phyloP scores from a whole-genome alignment of 352 stramenopile species.

The Phytophthora uliginosa region DNA sequence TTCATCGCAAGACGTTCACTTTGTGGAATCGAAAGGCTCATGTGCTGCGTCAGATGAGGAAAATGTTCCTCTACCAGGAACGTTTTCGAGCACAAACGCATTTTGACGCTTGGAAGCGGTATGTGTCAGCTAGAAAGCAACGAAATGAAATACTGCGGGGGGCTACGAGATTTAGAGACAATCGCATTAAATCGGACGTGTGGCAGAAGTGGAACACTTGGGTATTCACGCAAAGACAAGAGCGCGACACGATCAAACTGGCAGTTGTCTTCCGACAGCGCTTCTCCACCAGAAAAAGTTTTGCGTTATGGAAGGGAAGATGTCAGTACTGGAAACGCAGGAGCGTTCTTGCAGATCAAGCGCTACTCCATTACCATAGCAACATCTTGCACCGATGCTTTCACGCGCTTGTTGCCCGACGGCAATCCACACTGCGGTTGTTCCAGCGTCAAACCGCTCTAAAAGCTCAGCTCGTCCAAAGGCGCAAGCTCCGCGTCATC shows the following conservation, averaged over 20 bases:
- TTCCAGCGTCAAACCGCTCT: constrained; percentile 7
- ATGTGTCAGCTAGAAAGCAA: constrained; percentile 31
- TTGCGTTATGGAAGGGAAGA: constrained; percentile 42
- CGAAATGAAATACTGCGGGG: constrained; percentile 34
- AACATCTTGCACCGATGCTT: constrained; percentile 12
- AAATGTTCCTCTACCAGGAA: constrained; percentile 49
- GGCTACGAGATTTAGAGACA: constrained; percentile 43
- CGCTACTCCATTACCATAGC: constrained; percentile 10
- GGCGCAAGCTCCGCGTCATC: constrained; percentile 18
- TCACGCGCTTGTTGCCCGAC: constrained; percentile 11
- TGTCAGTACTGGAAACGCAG: constrained; percentile 33
- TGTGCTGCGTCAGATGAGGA: constrained; percentile 48
- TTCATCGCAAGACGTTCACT: constrained; percentile 7
- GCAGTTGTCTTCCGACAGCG: constrained; percentile 48
- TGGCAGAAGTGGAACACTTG: constrained; percentile 52
- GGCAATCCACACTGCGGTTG: constrained; percentile 7
- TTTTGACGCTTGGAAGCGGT: constrained; percentile 60
- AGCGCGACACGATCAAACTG: constrained; percentile 39
- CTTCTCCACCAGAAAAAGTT: constrained; percentile 48
- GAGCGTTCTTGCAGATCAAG: constrained; percentile 12
- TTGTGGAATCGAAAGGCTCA: constrained; percentile 38
- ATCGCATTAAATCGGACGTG: constrained; percentile 27
- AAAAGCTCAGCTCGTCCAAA: constrained; percentile 6
- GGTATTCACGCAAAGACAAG: constrained; percentile 20
- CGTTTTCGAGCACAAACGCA: constrained; percentile 45